These are phyloP conservation scores for Globisporangium splendens DNA, from an alignment of 352 stramenopile species.

Conservation along the genomic window DNA sequence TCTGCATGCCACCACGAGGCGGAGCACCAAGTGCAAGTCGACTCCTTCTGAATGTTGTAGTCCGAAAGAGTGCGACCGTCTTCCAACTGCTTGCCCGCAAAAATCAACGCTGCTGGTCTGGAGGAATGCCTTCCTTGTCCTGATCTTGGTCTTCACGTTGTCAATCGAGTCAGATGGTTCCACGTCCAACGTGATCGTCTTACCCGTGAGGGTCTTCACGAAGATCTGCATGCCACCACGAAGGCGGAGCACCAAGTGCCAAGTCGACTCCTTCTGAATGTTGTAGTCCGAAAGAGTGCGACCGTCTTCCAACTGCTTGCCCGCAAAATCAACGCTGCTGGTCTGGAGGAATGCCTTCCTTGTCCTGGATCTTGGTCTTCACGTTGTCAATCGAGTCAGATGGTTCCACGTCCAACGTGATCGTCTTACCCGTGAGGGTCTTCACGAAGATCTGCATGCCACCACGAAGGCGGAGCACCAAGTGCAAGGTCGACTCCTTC, in stretches of 20 bases:
- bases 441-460: too few species aligned
- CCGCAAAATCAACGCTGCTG: too few species aligned
- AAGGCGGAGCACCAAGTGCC: slow-evolving; percentile 88
- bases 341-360: too few species aligned
- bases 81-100: too few species aligned
- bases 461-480: slow-evolving; percentile 31
- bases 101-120: too few species aligned
- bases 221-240: slow-evolving; percentile 25
- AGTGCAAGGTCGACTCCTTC: slow-evolving; percentile 54
- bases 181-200: neutral
- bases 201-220: slow-evolving; percentile 1
- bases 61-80: slow-evolving; percentile 90
- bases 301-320: too few species aligned
- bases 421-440: too few species aligned
- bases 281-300: too few species aligned
- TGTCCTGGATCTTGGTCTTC: slow-evolving; percentile 94
- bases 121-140: neutral
- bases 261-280: slow-evolving; percentile 94
- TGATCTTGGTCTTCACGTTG: neutral
- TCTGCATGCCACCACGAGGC: slow-evolving; percentile 88
- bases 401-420: slow-evolving; percentile 51
- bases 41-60: slow-evolving; percentile 95
- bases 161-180: neutral
- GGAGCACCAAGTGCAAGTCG: slow-evolving; percentile 92
- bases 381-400: slow-evolving; percentile 94